Evolutionary conservation across 495 filamentous ascomycete genomes (phyloP).

Genomic region (Thermothielavioides terrestris): DNA sequence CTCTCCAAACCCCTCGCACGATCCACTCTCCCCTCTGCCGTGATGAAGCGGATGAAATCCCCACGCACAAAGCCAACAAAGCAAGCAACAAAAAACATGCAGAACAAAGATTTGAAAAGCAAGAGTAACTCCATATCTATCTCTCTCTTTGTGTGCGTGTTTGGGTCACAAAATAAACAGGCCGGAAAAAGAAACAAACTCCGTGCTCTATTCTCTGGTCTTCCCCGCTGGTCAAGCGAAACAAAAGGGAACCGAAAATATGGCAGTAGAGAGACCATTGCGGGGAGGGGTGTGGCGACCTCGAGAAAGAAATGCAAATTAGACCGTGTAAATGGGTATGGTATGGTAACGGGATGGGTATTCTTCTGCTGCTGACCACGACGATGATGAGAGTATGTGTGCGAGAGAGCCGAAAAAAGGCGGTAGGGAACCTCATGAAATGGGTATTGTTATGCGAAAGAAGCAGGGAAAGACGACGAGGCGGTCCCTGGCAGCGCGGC

Average conservation of each 20-base stretch:
- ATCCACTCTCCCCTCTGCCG: neutral
- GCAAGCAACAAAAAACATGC: neutral
- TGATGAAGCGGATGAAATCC: neutral
- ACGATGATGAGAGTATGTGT: neutral
- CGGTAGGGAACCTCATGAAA: no score
- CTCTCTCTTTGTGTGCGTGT: no score
- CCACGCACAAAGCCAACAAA: neutral
- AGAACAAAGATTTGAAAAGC: no score
- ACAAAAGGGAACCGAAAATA: no score
- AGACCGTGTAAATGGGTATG: neutral
- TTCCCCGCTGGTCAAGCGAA: neutral
- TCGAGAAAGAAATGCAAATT: slow-evolving; percentile 12
- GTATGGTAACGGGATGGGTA: no score
- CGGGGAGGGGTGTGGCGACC: neutral
- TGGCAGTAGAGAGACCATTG: no score
- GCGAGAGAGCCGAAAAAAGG: neutral
- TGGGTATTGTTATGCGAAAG: no score
- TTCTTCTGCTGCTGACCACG: no score
- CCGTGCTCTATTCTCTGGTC: slow-evolving; percentile 1
- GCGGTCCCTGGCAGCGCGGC: no score
- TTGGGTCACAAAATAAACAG: neutral
- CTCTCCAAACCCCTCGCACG: neutral
- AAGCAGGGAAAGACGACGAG: no score
- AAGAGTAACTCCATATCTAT: no score
- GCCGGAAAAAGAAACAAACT: neutral